These are phyloP conservation scores for Fusarium siculi DNA, from an alignment of 2,329 filamentous ascomycete genomes.

Conservation along the genomic window DNA sequence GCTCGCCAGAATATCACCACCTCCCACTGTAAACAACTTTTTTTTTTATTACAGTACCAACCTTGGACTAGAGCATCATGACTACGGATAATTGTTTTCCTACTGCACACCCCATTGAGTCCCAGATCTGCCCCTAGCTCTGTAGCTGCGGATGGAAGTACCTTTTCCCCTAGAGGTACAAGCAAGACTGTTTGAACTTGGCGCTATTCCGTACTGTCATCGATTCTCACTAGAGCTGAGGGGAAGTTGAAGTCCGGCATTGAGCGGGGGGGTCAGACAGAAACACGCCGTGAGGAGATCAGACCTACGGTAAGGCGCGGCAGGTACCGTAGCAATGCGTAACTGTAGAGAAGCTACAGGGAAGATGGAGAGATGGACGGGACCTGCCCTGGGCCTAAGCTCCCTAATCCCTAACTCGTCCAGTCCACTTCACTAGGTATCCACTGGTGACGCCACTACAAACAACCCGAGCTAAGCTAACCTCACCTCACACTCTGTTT, in stretches of 20 bases:
- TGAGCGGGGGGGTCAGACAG: conserved; percentile 28
- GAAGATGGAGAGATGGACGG: conserved; percentile 12
- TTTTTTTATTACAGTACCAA: neutral
- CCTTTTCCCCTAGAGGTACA: conserved; percentile 37
- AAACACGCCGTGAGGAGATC: conserved; percentile 23
- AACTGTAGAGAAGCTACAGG: neutral
- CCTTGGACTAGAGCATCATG: conserved; percentile 4
- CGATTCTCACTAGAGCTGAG: conserved; percentile 26
- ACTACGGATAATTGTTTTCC: conserved; percentile 5
- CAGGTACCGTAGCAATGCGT: conserved; percentile 21
- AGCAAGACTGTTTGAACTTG: conserved; percentile 31
- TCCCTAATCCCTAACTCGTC: conserved; percentile 1
- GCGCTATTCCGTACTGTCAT: conserved; percentile 27
- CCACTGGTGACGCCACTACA: conserved; percentile 35
- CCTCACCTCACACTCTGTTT: conserved; percentile 19
- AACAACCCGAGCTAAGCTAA: conserved; percentile 25
- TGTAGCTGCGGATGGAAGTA: conserved; percentile 41
- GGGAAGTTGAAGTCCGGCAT: conserved; percentile 33
- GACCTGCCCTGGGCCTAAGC: conserved; percentile 20
- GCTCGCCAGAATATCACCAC: conserved; percentile 21
- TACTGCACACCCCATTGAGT: conserved; percentile 5
- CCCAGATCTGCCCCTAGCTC: conserved; percentile 3
- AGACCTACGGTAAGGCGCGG: conserved; percentile 17
- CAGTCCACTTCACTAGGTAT: neutral
- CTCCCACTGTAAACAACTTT: neutral